These are phyloP conservation scores for Neurospora hispaniola DNA, from an alignment of 495 filamentous ascomycete species.

Conservation along the genomic window DNA sequence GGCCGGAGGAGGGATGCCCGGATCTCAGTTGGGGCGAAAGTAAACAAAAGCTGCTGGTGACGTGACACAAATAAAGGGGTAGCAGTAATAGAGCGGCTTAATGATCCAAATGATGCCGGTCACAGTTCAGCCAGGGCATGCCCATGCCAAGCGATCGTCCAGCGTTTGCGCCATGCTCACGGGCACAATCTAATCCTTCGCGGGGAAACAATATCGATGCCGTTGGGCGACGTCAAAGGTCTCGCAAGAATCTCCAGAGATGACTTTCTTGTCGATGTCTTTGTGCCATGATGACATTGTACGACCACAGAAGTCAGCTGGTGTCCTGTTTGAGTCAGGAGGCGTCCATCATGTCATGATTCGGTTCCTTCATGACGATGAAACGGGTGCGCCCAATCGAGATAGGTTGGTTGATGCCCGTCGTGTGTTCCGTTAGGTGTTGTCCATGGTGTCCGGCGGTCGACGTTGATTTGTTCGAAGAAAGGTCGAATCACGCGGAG, in stretches of 20 bases:
- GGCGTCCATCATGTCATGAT: not conserved
- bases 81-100: not conserved
- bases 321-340: not conserved
- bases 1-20: conserved; percentile 12
- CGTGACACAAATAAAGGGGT: not conserved
- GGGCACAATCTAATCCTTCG: fast-evolving
- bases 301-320: not conserved
- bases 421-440: not conserved
- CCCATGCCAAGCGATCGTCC: not conserved
- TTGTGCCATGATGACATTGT: not conserved
- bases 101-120: not conserved
- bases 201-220: not conserved
- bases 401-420: not conserved
- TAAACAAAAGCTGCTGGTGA: conserved; percentile 5
- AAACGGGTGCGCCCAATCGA: not conserved
- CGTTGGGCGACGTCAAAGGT: not conserved
- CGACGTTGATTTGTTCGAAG: not conserved
- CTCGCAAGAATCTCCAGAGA: not conserved
- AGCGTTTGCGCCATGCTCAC: not conserved
- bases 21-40: not conserved
- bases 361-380: not conserved
- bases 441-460: not conserved
- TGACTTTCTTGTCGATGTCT: not conserved
- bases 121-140: no score
- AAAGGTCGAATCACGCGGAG: not conserved